Conservation (phyloP, 106 monocot genomes). For the Dendrobium chrysotoxum region DNA sequence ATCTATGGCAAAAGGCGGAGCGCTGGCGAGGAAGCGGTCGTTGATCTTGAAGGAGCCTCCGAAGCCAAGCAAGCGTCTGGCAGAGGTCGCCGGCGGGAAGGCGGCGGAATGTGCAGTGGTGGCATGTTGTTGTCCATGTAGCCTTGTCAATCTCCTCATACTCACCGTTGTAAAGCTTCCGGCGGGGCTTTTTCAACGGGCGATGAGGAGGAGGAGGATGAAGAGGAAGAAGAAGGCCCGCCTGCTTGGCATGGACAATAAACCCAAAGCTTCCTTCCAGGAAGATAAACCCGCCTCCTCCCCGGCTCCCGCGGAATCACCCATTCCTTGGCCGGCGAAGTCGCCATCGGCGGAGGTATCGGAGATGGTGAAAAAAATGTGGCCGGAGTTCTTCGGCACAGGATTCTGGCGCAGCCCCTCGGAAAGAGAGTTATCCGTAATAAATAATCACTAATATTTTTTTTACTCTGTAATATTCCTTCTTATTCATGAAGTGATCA, state of each 20-base stretch:
- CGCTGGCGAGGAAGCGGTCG: neutral
- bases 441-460: neutral
- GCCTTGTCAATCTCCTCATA: conserved; percentile 22
- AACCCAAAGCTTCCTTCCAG: neutral
- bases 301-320: neutral
- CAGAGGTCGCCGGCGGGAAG: conserved; percentile 30
- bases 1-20: neutral
- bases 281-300: neutral
- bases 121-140: conserved; percentile 42
- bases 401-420: conserved; percentile 82
- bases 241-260: neutral
- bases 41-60: conserved; percentile 6
- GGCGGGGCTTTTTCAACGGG: conserved; percentile 17
- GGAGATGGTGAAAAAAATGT: conserved; percentile 61
- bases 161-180: conserved; percentile 29
- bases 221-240: conserved; percentile 1
- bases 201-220: conserved; percentile 3
- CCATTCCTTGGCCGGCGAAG: conserved; percentile 9
- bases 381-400: conserved; percentile 27
- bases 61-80: conserved; percentile 6
- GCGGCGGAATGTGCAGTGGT: conserved; percentile 41
- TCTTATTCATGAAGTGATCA: neutral
- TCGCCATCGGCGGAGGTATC: conserved; percentile 23
- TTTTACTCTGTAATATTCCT: neutral
- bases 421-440: conserved; percentile 19